These are phyloP conservation scores for Colletotrichum tabaci DNA, from an alignment of 2,329 filamentous ascomycete species.

Conservation along the genomic window DNA sequence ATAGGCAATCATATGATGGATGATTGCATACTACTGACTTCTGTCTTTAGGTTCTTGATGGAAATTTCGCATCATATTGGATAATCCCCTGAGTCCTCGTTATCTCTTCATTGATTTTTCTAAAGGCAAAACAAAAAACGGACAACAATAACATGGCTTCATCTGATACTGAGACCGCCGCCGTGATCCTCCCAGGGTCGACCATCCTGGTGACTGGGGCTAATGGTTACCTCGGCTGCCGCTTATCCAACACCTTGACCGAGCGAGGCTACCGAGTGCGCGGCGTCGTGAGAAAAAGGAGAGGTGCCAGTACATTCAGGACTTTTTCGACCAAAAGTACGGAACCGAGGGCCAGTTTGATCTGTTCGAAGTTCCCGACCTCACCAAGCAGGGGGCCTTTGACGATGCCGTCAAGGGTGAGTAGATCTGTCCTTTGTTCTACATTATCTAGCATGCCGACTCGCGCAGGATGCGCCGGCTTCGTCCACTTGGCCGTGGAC, in stretches of 20 bases:
- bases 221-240: constrained; percentile 44
- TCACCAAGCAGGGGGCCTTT: no score
- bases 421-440: no score
- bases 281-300: no score
- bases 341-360: no score
- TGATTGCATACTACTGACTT: not conserved
- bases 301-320: no score
- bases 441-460: no score
- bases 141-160: not conserved
- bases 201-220: constrained; percentile 45
- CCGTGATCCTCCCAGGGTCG: not conserved
- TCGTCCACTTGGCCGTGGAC: no score
- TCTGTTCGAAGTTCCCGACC: no score
- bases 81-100: not conserved
- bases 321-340: no score
- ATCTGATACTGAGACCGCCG: not conserved
- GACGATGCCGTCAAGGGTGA: no score
- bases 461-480: no score
- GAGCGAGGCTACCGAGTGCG: constrained; percentile 15
- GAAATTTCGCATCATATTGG: not conserved
- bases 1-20: not conserved
- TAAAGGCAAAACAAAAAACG: not conserved
- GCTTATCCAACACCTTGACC: constrained; percentile 42
- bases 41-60: not conserved
- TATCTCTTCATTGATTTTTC: not conserved